Evolutionary conservation across 306 rosid species (phyloP).

Genomic region (Lotus japonicus): DNA sequence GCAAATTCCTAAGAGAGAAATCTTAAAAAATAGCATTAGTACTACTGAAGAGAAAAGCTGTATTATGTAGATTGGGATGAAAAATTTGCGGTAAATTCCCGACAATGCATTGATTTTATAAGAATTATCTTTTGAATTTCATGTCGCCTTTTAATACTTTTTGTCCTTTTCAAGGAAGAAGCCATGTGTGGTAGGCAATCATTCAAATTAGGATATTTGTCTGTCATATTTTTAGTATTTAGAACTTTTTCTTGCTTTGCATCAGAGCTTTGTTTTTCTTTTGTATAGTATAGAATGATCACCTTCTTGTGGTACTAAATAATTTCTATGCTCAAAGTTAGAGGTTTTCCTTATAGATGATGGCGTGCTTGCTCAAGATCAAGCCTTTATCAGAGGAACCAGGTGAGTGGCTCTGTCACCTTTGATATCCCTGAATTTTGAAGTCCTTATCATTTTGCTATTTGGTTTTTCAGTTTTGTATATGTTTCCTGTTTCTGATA

Average conservation of each 20-base stretch:
- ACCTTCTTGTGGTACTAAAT: constrained; percentile 11
- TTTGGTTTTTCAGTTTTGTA: neutral
- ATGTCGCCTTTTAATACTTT: neutral
- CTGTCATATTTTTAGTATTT: neutral
- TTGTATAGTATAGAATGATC: neutral
- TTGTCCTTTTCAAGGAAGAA: constrained; percentile 4
- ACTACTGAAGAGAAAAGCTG: too few relatives aligned
- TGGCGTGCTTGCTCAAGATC: constrained; percentile 22
- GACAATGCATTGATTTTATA: neutral
- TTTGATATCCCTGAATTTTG: constrained; percentile 10
- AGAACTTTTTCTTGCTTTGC: neutral
- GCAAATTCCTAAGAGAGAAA: too few relatives aligned
- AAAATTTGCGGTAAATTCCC: neutral
- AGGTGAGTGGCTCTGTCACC: constrained; percentile 41
- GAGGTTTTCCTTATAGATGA: constrained; percentile 29
- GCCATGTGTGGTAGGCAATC: neutral
- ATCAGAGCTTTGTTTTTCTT: neutral
- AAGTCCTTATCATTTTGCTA: neutral
- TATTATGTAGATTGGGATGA: neutral
- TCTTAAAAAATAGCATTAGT: too few relatives aligned
- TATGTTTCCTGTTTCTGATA: constrained; percentile 10
- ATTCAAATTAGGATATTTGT: neutral
- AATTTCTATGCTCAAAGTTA: constrained; percentile 22
- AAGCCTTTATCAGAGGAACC: constrained; percentile 30
- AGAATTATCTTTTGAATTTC: neutral